Base-by-base conservation (phyloP, 257 asterid species). In the Dorcoceras hygrometricum region DNA sequence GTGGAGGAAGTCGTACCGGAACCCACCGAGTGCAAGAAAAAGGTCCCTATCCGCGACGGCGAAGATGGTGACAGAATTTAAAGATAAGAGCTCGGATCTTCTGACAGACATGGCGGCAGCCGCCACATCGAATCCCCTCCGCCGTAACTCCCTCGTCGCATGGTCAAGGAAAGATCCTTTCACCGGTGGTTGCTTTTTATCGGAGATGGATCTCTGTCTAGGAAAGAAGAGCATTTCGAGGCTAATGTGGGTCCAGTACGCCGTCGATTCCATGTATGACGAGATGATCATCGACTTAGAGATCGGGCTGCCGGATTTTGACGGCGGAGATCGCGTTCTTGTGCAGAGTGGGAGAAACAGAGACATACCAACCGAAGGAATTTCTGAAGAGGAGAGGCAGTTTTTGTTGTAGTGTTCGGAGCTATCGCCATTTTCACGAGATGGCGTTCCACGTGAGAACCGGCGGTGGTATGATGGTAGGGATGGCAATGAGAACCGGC, bases 211-310 rank as follows among this genome's bases (percentile, higher is more conserved):
- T 55, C 72, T 14, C n/a, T 1, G 14, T 10, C 46, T 3, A 75
- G 69, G 22, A 29, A 29, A 23, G 83, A 24, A 19, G 76, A 39
- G 65, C 96, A 89, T 67, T 76, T 74, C 0, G 67, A 27, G 0
- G 91, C 87, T 64, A 73, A 68, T 0, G 82, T 39, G 0, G 88
- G 72, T 89, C 89, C 71, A 86, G 61, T 9, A 79, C 84, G 22
- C 84, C 78, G 70, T 88, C 89, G 28, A 88, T 76, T n/a, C 96
- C 94, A 28, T 88, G 96, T 56, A 88, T 79, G 63, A 73, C 68
- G 43, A 88, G 78, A 39, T 71, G 66, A 10, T 80, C 83, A 66
- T 84, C 94, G n/a, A 75, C 82, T 84, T 82, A 86, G 12, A 89
- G 75, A 74, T 86, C 89, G 0, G 89, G 95, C 60, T 82, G 96